A percentile compares a stretch with the other conserved stretches of the same genome.
These are phyloP conservation scores for Fraxinus anomala DNA, from an alignment of 257 asterid genomes.

Conservation along the genomic window DNA sequence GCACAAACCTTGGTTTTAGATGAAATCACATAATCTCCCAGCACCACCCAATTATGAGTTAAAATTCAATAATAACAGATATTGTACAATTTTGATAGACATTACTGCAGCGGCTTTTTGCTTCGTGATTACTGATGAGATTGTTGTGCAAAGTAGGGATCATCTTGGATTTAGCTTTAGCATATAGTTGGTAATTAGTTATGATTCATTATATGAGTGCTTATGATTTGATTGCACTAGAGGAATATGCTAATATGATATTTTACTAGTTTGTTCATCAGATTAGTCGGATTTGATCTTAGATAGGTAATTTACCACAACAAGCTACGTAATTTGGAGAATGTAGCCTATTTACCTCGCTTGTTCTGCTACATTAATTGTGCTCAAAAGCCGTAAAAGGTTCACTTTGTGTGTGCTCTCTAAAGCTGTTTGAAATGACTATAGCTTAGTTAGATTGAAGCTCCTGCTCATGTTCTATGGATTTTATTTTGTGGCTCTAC, in stretches of 20 bases:
- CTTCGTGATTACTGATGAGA: background rate
- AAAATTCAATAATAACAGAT: background rate
- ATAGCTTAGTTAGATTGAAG: conserved; percentile 1
- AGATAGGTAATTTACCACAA: background rate
- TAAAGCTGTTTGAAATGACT: background rate
- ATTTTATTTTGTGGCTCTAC: background rate
- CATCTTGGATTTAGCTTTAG: background rate
- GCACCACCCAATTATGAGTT: too few species aligned
- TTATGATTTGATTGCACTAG: conserved; percentile 3
- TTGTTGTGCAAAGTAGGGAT: background rate
- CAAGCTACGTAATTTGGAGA: background rate
- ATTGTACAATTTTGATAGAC: background rate
- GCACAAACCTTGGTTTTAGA: background rate
- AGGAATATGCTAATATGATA: background rate
- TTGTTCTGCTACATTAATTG: background rate
- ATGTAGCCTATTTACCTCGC: background rate
- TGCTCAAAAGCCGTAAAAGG: conserved; percentile 4
- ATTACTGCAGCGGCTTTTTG: background rate
- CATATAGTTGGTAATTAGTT: background rate
- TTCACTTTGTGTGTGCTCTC: conserved; percentile 1
- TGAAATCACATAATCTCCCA: background rate
- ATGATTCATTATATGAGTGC: background rate
- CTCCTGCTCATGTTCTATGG: background rate
- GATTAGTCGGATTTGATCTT: background rate
- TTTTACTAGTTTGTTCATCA: background rate